These are phyloP conservation scores for Heritiera fomes DNA, from an alignment of 345 rosid species.

Conservation along the genomic window DNA sequence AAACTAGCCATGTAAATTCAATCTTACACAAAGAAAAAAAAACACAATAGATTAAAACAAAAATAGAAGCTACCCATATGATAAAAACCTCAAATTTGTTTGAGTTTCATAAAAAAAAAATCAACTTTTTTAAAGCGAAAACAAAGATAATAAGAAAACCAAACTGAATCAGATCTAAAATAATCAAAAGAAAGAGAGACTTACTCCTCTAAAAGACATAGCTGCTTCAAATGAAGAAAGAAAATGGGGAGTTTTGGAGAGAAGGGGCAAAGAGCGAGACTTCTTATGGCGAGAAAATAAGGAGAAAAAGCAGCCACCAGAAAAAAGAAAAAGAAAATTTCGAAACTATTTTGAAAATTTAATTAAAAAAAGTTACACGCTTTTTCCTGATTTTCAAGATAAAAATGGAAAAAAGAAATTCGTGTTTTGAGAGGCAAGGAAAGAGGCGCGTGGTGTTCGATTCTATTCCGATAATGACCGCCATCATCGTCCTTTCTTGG, in stretches of 20 bases:
- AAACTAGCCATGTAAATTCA: background rate
- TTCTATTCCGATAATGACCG: conserved; percentile 17
- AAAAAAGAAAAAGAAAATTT: background rate
- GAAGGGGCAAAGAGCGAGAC: background rate
- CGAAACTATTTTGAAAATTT: background rate
- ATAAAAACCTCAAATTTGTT: background rate
- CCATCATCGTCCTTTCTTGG: conserved; percentile 4
- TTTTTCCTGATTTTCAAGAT: background rate
- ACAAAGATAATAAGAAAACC: background rate
- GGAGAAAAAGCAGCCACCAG: conserved; percentile 19
- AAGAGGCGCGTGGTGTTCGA: conserved; percentile 11
- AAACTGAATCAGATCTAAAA: conserved; percentile 10
- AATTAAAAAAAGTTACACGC: background rate
- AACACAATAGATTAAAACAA: background rate
- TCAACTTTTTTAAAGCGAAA: background rate
- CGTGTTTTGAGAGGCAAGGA: background rate
- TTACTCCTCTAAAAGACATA: conserved; percentile 55
- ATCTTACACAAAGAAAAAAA: background rate
- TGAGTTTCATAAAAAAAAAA: background rate
- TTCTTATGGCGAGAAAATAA: conserved; percentile 9
- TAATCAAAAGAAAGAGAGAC: conserved; percentile 6
- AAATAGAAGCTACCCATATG: background rate
- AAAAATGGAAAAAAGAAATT: background rate
- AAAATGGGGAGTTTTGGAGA: background rate
- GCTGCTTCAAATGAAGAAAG: conserved; percentile 19